phyloP scores from a whole-genome alignment of 164 flowering plant genomes.

The Kalanchoe fedtschenkoi region DNA sequence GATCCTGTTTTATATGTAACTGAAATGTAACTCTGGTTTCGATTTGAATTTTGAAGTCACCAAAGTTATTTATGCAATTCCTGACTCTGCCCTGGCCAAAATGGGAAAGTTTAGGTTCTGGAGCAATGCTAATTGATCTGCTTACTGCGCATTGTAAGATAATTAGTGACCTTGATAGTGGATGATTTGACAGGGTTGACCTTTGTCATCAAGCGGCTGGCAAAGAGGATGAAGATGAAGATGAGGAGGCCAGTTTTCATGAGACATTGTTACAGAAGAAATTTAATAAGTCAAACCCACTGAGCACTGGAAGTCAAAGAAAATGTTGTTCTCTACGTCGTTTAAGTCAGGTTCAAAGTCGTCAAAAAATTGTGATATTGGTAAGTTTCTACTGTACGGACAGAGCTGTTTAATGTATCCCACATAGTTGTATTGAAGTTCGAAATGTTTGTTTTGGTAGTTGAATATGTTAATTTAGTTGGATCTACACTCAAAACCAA shows the following conservation, averaged over 20 bases:
- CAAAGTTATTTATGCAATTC: neutral
- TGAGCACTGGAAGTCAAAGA: constrained; percentile 26
- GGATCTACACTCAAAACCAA: no score
- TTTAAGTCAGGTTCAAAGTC: constrained; percentile 51
- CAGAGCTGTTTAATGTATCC: neutral
- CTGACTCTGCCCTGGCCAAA: neutral
- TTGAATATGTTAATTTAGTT: no score
- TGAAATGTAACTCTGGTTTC: neutral
- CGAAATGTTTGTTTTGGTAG: neutral
- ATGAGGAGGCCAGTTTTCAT: constrained; percentile 41
- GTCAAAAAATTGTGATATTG: constrained; percentile 73
- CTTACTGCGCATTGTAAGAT: neutral
- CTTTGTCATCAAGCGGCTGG: constrained; percentile 89
- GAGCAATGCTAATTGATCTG: neutral
- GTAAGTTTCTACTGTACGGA: constrained; percentile 24
- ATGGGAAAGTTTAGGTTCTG: neutral
- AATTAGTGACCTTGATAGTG: constrained; percentile 10
- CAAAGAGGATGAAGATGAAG: constrained; percentile 79
- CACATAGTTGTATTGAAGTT: neutral
- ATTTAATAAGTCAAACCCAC: constrained; percentile 19
- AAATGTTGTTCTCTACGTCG: constrained; percentile 44
- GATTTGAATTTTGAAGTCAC: neutral
- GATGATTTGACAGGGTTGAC: constrained; percentile 63
- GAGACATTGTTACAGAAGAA: constrained; percentile 48
- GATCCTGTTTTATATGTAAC: neutral